Evolutionary conservation across 2,329 filamentous ascomycete genomes (phyloP), one percentile per base, ranked within the genome.

Genomic region (Fonsecaea monophora): DNA sequence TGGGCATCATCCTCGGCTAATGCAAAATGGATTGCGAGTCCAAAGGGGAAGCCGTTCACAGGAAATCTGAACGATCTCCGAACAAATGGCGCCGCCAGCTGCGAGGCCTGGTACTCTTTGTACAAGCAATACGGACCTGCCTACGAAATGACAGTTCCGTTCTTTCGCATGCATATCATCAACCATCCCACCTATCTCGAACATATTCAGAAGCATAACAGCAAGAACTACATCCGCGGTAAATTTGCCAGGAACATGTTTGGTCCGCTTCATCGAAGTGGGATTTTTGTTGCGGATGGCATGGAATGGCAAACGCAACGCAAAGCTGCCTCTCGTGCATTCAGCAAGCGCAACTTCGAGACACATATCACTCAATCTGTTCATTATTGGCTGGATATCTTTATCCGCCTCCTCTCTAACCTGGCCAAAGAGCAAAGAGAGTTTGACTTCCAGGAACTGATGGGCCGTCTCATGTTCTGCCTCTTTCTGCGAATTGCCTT

Each of bases 101-200:
- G 65, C 56, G 35, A 60, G 38, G 65, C 65, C 21, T 67, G 65
- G 65, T 67, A 67, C 61, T 64, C 65, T 8, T n/a, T 67, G 45
- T 67, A 64, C 34, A 37, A 61, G 21, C 45, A 56, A 13, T 64
- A 64, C 34, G 65, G 65, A 9, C 61, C 65, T 57, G 65, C 65
- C 13, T 67, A 64, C 57, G 65, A 67, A 30, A 64, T 67, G 65
- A 67, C 65, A 9, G 35, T 67, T 40, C 65, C 65, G 1, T 67
- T 67, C 65, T 67, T 67, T 53, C 65, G 65, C 12, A 48, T 67
- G 65, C 65, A 67, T 61, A 56, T 67, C 18, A 67, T 67, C 61
- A 67, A 67, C 35, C 65, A 67, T 45, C 65, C 65, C 25, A 61
- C 56, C 3, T 67, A 67, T 58, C 65, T 67, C 34, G 65, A 67